These are phyloP conservation scores for Vitis vinifera DNA, from an alignment of 164 flowering plant species.

Conservation along the genomic window ASM3070453v1 NC_081820.1:1184501-1185000, in stretches of 20 bases:
- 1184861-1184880: conserved; percentile 17
- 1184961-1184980: conserved; percentile 88
- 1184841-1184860: not conserved
- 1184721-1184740: too few species aligned
- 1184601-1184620: not conserved
- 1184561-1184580: conserved; percentile 80
- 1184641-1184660: too few species aligned
- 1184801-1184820: too few species aligned
- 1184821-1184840: too few species aligned
- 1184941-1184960: conserved; percentile 56
- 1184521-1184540: conserved; percentile 98
- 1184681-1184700: too few species aligned
- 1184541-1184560: conserved; percentile 78
- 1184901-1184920: conserved; percentile 92
- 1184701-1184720: too few species aligned
- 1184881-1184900: conserved; percentile 93
- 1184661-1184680: too few species aligned
- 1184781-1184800: too few species aligned
- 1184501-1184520: conserved; percentile 96
- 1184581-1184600: conserved; percentile 51
- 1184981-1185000: conserved; percentile 92
- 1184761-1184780: too few species aligned
- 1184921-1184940: conserved; percentile 77
- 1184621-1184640: not conserved
- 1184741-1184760: too few species aligned